Evolutionary conservation across 2,329 filamentous ascomycete genomes (phyloP).

Genomic region (Ampelomyces quisqualis): DNA sequence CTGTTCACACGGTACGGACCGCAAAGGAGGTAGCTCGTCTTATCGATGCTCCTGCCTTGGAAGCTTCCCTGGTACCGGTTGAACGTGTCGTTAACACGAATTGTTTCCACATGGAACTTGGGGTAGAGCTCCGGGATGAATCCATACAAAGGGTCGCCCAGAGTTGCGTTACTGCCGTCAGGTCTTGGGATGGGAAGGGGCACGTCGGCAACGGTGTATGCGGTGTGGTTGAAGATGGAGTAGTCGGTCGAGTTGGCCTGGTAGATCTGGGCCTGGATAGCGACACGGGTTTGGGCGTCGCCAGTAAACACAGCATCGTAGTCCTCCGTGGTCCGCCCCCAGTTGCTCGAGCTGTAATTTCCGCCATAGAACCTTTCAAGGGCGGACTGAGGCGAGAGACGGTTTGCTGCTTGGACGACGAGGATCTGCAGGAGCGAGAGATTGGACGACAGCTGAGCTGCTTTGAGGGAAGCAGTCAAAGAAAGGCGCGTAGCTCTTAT

Average conservation of each 20-base stretch:
- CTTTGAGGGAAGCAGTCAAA: slow-evolving; percentile 82
- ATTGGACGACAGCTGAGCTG: slow-evolving; percentile 75
- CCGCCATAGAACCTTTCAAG: slow-evolving; percentile 56
- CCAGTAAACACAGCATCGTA: slow-evolving; percentile 69
- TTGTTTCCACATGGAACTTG: slow-evolving; percentile 66
- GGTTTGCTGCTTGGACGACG: slow-evolving; percentile 69
- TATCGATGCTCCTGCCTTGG: slow-evolving; percentile 48
- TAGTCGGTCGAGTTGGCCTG: slow-evolving; percentile 64
- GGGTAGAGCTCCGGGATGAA: slow-evolving; percentile 75
- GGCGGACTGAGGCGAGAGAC: slow-evolving; percentile 56
- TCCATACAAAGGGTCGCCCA: slow-evolving; percentile 64
- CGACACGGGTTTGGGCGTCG: slow-evolving; percentile 48
- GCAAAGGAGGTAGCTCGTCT: slow-evolving; percentile 64
- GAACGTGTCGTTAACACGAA: slow-evolving; percentile 31
- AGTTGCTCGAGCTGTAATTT: slow-evolving; percentile 59
- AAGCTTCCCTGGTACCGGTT: slow-evolving; percentile 47
- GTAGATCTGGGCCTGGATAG: slow-evolving; percentile 74
- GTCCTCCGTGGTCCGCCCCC: slow-evolving; percentile 62
- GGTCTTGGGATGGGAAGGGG: slow-evolving; percentile 62
- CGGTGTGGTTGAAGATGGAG: slow-evolving; percentile 47
- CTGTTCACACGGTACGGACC: slow-evolving; percentile 74
- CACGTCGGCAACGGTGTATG: slow-evolving; percentile 51
- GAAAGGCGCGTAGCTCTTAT: slow-evolving; percentile 64
- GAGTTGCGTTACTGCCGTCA: slow-evolving; percentile 59
- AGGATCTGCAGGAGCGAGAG: slow-evolving; percentile 77